Evolutionary conservation across 2,329 filamentous ascomycete species (phyloP).

Genomic region (Plectosphaerella cucumerina): DNA sequence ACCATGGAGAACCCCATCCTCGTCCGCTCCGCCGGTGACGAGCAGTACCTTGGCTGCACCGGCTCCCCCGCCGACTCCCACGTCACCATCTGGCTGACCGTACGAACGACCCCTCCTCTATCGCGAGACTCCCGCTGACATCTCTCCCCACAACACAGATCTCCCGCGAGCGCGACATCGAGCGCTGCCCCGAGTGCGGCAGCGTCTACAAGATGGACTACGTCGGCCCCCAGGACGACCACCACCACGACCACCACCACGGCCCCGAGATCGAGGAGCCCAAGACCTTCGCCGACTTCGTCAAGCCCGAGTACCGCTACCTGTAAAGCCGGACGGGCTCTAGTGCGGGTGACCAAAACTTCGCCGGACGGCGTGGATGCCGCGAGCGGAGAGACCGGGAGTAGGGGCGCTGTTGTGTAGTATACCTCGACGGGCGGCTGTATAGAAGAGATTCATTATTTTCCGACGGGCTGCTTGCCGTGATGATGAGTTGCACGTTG

Average conservation of each 20-base stretch:
- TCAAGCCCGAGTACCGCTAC: slow-evolving; percentile 94
- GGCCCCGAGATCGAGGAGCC: slow-evolving; percentile 70
- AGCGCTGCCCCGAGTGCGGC: slow-evolving; percentile 96
- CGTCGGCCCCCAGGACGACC: slow-evolving; percentile 75
- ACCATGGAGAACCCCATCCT: slow-evolving; percentile 86
- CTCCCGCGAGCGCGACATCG: slow-evolving; percentile 82
- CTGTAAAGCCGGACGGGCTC: slow-evolving; percentile 25
- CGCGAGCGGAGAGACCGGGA: background rate
- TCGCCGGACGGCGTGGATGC: slow-evolving; percentile 4
- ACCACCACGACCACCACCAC: slow-evolving; percentile 47
- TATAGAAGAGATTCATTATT: slow-evolving; percentile 17
- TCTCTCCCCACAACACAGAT: slow-evolving; percentile 54
- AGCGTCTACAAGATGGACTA: slow-evolving; percentile 98
- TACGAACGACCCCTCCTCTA: slow-evolving; percentile 40
- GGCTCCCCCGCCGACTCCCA: slow-evolving; percentile 91
- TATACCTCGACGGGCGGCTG: slow-evolving; percentile 26
- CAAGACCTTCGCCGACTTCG: slow-evolving; percentile 94
- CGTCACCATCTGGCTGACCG: slow-evolving; percentile 83
- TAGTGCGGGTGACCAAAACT: background rate
- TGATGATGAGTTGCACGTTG: background rate
- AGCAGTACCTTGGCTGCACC: slow-evolving; percentile 97
- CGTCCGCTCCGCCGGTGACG: slow-evolving; percentile 87
- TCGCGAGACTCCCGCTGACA: slow-evolving; percentile 4
- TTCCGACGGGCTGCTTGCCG: background rate
- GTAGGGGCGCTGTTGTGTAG: slow-evolving; percentile 28